Conservation (phyloP, 257 asterid genomes). For the Ilex aquifolium region DNA sequence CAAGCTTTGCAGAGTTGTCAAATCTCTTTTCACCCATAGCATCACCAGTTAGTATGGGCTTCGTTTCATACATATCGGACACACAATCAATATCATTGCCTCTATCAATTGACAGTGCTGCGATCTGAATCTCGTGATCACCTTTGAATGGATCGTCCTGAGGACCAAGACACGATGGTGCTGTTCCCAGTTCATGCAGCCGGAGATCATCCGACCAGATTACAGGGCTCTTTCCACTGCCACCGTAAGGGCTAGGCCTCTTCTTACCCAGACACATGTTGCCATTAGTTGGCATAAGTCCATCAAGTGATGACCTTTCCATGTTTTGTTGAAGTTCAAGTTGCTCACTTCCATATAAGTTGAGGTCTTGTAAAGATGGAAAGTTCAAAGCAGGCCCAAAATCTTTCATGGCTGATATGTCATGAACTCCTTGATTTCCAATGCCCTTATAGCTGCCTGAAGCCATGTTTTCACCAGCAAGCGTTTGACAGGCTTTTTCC, state of each 20-base stretch:
- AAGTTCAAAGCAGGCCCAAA: slow-evolving; percentile 40
- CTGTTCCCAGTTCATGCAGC: slow-evolving; percentile 49
- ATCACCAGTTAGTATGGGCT: slow-evolving; percentile 36
- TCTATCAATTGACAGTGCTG: slow-evolving; percentile 33
- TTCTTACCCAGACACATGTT: slow-evolving; percentile 45
- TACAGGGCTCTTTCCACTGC: slow-evolving; percentile 49
- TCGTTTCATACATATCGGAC: slow-evolving; percentile 47
- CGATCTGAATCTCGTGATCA: slow-evolving; percentile 39
- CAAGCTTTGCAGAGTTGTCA: slow-evolving; percentile 29
- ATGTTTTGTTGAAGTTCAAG: slow-evolving; percentile 40
- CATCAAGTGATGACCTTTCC: slow-evolving; percentile 38
- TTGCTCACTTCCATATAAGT: slow-evolving; percentile 58
- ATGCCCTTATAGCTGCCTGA: slow-evolving; percentile 35
- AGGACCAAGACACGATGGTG: slow-evolving; percentile 26
- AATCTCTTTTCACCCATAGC: slow-evolving; percentile 27
- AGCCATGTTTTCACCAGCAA: slow-evolving; percentile 66
- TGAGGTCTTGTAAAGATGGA: slow-evolving; percentile 82
- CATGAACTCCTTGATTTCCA: slow-evolving; percentile 25
- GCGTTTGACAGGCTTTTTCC: slow-evolving; percentile 94
- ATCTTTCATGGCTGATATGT: slow-evolving; percentile 39
- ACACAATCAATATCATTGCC: slow-evolving; percentile 36
- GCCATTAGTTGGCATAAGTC: slow-evolving; percentile 23
- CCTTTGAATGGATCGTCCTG: slow-evolving; percentile 14
- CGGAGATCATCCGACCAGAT: slow-evolving; percentile 73
- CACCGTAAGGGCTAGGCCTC: slow-evolving; percentile 44